phyloP scores from a whole-genome alignment of 768 basidiomycete genomes.

The Tricholomella constricta region DNA sequence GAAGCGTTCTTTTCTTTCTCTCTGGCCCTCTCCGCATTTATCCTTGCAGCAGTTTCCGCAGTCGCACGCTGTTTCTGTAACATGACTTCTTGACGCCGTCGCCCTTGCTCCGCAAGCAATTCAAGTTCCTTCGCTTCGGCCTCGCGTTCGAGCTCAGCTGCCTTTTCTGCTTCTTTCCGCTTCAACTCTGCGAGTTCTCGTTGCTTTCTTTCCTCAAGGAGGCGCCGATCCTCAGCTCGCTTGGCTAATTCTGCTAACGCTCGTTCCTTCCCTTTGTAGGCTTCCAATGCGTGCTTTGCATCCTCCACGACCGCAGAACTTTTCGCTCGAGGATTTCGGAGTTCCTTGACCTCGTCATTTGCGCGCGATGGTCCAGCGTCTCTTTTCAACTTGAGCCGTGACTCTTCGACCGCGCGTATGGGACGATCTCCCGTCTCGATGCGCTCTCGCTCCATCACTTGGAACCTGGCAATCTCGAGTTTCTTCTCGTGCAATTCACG shows the following conservation, averaged over 20 bases:
- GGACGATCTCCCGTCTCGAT: neutral
- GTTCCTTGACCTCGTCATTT: neutral
- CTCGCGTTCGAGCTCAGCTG: constrained; percentile 3
- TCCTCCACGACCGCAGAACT: neutral
- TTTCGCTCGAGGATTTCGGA: neutral
- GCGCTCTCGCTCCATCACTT: constrained; percentile 6
- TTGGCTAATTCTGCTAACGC: constrained; percentile 1
- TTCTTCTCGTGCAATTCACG: constrained; percentile 7
- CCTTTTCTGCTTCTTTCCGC: constrained; percentile 18
- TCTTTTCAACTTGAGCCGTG: neutral
- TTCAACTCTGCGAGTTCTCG: constrained; percentile 14
- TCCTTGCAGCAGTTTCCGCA: constrained; percentile 27
- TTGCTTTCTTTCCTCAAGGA: constrained; percentile 6
- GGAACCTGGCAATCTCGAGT: constrained; percentile 7
- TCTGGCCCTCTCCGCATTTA: constrained; percentile 28
- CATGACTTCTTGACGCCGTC: constrained; percentile 29
- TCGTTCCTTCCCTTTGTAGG: constrained; percentile 5
- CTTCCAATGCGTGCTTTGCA: constrained; percentile 4
- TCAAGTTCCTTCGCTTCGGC: constrained; percentile 25
- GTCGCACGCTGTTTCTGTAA: constrained; percentile 31
- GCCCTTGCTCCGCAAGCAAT: constrained; percentile 32
- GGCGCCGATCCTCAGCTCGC: neutral
- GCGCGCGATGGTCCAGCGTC: too few relatives aligned
- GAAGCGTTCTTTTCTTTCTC: constrained; percentile 16
- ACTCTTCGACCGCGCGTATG: neutral